Evolutionary conservation across 495 filamentous ascomycete genomes (phyloP).

Genomic region (Trypethelium eluteriae): DNA sequence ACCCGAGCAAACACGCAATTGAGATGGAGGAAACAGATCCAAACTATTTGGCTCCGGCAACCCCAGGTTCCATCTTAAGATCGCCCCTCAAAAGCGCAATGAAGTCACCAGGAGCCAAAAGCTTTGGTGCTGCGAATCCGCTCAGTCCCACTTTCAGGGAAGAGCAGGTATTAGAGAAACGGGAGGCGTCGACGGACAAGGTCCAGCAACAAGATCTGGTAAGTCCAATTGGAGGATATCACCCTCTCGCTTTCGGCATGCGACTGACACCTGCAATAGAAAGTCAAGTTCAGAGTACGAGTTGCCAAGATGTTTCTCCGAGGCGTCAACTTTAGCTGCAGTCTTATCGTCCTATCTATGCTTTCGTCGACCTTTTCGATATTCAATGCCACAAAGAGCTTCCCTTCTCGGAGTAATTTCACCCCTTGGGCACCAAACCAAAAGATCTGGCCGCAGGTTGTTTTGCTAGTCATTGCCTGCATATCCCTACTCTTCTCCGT

Average conservation of each 20-base stretch:
- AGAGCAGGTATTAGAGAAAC: constrained; percentile 73
- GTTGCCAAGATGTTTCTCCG: constrained; percentile 91
- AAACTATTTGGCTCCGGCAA: constrained; percentile 45
- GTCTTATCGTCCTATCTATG: constrained; percentile 85
- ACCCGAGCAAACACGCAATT: constrained; percentile 45
- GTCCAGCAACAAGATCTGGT: constrained; percentile 80
- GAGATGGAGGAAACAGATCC: constrained; percentile 39
- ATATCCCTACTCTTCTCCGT: constrained; percentile 74
- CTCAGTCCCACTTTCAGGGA: constrained; percentile 85
- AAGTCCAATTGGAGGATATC: constrained; percentile 32
- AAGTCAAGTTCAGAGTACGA: constrained; percentile 84
- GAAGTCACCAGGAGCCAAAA: constrained; percentile 71
- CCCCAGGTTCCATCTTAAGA: constrained; percentile 56
- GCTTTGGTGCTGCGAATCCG: constrained; percentile 46
- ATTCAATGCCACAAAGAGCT: constrained; percentile 70
- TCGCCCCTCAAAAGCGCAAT: constrained; percentile 67
- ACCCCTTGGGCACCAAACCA: constrained; percentile 76
- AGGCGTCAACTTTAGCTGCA: constrained; percentile 91
- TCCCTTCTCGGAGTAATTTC: constrained; percentile 68
- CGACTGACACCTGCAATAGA: constrained; percentile 49
- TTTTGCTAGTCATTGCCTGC: constrained; percentile 66
- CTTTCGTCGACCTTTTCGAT: constrained; percentile 75
- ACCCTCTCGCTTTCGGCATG: neutral
- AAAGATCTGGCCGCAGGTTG: constrained; percentile 81
- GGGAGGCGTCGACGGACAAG: constrained; percentile 69